Evolutionary conservation across 2,329 filamentous ascomycete species (phyloP).

Genomic region (Penicillium sp.): DNA sequence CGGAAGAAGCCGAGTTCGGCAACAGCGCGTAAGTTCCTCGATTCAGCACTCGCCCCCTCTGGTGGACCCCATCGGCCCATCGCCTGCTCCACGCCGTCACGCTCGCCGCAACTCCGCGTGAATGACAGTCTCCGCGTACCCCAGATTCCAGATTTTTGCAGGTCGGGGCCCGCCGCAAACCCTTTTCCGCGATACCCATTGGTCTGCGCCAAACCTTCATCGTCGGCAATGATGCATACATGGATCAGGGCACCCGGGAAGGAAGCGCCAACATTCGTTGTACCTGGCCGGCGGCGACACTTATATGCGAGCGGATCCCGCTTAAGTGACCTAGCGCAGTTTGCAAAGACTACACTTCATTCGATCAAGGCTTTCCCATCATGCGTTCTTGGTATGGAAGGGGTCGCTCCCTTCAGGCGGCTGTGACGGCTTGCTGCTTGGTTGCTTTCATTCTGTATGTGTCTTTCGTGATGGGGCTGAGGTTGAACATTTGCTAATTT

Average conservation of each 20-base stretch:
- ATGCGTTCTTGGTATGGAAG: constrained; percentile 21
- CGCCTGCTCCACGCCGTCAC: not conserved
- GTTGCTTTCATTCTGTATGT: constrained; percentile 15
- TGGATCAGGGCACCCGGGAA: not conserved
- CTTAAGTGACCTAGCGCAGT: not conserved
- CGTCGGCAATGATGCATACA: constrained; percentile 2
- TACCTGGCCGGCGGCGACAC: not conserved
- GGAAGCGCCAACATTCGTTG: not conserved
- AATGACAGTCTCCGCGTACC: constrained; percentile 10
- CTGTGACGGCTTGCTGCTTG: constrained; percentile 17
- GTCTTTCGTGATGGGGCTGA: not conserved
- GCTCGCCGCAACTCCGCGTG: not conserved
- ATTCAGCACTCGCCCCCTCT: not conserved
- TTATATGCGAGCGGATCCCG: constrained; percentile 7
- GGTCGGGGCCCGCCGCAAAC: not conserved
- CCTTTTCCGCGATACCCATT: not conserved
- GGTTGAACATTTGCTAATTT: not conserved
- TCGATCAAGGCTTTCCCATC: not conserved
- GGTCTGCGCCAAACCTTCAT: not conserved
- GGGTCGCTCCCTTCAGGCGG: constrained; percentile 13
- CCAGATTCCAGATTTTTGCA: constrained; percentile 8
- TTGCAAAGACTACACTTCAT: not conserved
- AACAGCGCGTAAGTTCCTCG: constrained; percentile 3
- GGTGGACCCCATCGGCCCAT: not conserved
- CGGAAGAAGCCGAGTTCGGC: constrained; percentile 8